phyloP scores from a whole-genome alignment of 2,329 filamentous ascomycete species.

The Claviceps africana region DNA sequence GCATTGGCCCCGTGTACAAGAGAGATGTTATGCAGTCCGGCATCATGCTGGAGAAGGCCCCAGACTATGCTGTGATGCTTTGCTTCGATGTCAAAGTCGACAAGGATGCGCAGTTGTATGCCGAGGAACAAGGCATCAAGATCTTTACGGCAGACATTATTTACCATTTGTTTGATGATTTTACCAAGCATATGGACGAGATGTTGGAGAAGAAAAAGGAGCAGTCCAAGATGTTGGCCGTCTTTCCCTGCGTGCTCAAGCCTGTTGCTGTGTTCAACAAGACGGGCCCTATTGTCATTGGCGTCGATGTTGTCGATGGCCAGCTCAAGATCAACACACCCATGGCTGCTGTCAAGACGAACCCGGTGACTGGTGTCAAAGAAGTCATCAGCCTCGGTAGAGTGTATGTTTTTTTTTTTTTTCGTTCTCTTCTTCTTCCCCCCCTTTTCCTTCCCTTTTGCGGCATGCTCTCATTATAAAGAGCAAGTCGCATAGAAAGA shows the following conservation, averaged over 20 bases:
- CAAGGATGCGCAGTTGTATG: slow-evolving; percentile 83
- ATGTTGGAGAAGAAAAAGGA: slow-evolving; percentile 88
- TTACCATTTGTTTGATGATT: slow-evolving; percentile 94
- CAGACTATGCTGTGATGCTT: slow-evolving; percentile 96
- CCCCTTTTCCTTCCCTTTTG: not conserved
- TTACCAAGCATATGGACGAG: slow-evolving; percentile 86
- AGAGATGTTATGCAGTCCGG: slow-evolving; percentile 92
- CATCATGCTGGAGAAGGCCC: slow-evolving; percentile 90
- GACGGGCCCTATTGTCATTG: slow-evolving; percentile 85
- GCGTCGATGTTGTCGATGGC: slow-evolving; percentile 90
- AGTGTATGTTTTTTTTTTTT: slow-evolving; percentile 54
- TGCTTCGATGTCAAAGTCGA: slow-evolving; percentile 99
- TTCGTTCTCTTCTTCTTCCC: not conserved
- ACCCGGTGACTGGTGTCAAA: slow-evolving; percentile 64
- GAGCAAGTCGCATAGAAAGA: not conserved
- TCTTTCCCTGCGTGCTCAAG: slow-evolving; percentile 88
- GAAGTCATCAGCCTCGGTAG: slow-evolving; percentile 75
- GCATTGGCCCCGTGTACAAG: slow-evolving; percentile 95
- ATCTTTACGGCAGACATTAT: slow-evolving; percentile 98
- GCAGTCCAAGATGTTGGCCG: slow-evolving; percentile 84
- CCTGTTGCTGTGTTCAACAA: slow-evolving; percentile 97
- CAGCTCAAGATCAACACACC: slow-evolving; percentile 77
- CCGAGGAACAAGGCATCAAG: slow-evolving; percentile 88
- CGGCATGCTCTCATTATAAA: not conserved
- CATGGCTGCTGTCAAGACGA: slow-evolving; percentile 72